A percentile compares a stretch with the other conserved stretches of the same genome.
phyloP scores from a whole-genome alignment of 768 basidiomycete species.

The Tricholoma matsutake region DNA sequence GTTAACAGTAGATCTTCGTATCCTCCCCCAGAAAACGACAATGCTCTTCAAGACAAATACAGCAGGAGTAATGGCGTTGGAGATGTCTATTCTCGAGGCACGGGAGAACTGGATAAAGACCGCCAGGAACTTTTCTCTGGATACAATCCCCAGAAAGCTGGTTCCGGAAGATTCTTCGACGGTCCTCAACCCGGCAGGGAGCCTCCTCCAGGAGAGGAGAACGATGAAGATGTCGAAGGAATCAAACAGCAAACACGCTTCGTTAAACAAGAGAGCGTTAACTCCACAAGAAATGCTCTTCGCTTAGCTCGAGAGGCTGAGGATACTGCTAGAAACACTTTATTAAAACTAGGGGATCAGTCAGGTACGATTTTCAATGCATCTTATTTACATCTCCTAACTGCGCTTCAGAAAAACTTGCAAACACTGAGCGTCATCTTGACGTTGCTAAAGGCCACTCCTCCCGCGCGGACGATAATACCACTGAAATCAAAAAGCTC shows the following conservation, averaged over 20 bases:
- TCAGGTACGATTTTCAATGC: slow-evolving; percentile 61
- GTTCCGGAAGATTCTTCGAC: slow-evolving; percentile 69
- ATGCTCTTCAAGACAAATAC: slow-evolving; percentile 41
- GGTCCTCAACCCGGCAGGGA: slow-evolving; percentile 46
- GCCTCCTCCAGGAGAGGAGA: slow-evolving; percentile 63
- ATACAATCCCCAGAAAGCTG: slow-evolving; percentile 56
- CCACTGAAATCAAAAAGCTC: slow-evolving; percentile 89
- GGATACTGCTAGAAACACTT: slow-evolving; percentile 86
- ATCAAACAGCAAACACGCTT: slow-evolving; percentile 91
- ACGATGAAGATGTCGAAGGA: slow-evolving; percentile 87
- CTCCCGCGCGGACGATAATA: slow-evolving; percentile 85
- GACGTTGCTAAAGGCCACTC: slow-evolving; percentile 90
- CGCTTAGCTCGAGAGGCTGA: slow-evolving; percentile 94
- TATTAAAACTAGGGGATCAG: slow-evolving; percentile 84
- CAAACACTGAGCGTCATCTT: slow-evolving; percentile 92
- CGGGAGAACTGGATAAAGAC: slow-evolving; percentile 57
- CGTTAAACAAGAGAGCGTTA: slow-evolving; percentile 89
- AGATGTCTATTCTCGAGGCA: slow-evolving; percentile 65
- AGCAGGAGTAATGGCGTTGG: slow-evolving; percentile 52
- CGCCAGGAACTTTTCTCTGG: slow-evolving; percentile 76
- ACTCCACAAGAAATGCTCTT: slow-evolving; percentile 87
- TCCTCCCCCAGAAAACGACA: slow-evolving; percentile 15
- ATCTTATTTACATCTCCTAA: not conserved
- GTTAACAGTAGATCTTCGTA: slow-evolving; percentile 18
- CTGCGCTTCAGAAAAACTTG: slow-evolving; percentile 64